Evolutionary conservation across 208 protist genomes (phyloP).

Genomic region (Leishmania guyanensis): DNA sequence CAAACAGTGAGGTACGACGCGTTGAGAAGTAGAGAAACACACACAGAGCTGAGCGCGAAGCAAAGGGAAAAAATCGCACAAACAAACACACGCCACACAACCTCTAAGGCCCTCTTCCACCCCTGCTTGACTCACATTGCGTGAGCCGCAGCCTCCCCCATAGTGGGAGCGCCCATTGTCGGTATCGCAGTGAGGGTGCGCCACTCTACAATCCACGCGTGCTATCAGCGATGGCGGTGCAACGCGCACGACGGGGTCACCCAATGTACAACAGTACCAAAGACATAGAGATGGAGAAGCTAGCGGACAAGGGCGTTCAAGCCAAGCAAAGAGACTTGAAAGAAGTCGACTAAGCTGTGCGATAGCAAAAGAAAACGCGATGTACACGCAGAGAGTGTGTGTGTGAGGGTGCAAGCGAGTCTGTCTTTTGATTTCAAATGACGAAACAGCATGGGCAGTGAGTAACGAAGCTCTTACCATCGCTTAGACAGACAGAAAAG

Average conservation of each 20-base stretch:
- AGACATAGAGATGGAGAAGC: not conserved
- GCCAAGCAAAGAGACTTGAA: not conserved
- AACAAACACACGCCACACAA: not conserved
- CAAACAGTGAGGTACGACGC: not conserved
- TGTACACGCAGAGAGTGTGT: not conserved
- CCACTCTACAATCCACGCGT: not conserved
- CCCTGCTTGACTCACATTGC: not conserved
- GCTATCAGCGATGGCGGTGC: not conserved
- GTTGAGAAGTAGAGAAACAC: not conserved
- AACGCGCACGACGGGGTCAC: not conserved
- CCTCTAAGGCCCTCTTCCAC: not conserved
- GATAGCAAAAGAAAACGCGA: not conserved
- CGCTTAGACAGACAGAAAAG: not conserved
- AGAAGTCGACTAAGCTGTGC: not conserved
- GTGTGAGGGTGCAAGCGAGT: not conserved
- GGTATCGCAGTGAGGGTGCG: not conserved
- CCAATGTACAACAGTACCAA: not conserved
- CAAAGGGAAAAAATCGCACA: not conserved
- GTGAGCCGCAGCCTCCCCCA: not conserved
- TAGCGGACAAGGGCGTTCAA: not conserved
- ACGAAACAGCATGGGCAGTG: not conserved
- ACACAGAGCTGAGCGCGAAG: not conserved
- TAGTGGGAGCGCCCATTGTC: not conserved
- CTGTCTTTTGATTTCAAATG: no score
- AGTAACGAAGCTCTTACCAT: not conserved